These are phyloP conservation scores for Cardamine chenopodiifolia DNA, from an alignment of 345 rosid species.

Conservation along the genomic window DNA sequence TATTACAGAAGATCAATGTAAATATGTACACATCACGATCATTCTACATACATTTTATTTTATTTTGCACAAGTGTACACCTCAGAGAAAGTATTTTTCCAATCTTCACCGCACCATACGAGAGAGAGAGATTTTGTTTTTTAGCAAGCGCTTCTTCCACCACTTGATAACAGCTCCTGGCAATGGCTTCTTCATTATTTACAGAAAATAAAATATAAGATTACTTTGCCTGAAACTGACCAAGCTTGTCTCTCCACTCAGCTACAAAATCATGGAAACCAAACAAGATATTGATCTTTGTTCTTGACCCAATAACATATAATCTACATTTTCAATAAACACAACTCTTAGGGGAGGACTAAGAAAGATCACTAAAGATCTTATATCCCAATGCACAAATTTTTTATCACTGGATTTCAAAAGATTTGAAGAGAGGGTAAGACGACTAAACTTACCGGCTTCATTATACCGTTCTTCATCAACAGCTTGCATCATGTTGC, in stretches of 20 bases:
- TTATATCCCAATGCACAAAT: neutral
- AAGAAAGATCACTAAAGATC: neutral
- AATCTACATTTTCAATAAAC: neutral
- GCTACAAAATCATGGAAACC: conserved; percentile 50
- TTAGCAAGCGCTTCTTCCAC: conserved; percentile 3
- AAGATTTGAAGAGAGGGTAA: neutral
- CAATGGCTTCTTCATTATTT: conserved; percentile 34
- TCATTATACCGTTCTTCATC: conserved; percentile 85
- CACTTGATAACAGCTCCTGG: conserved; percentile 13
- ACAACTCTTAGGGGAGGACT: neutral
- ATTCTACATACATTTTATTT: neutral
- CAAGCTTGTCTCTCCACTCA: conserved; percentile 93
- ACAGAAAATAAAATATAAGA: neutral
- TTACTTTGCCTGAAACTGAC: conserved; percentile 66
- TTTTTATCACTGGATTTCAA: neutral
- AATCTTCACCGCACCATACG: conserved; percentile 12
- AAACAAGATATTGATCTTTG: neutral
- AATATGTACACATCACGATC: conserved; percentile 22
- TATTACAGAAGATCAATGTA: neutral
- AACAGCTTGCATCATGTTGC: conserved; percentile 76
- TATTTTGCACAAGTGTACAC: conserved; percentile 27
- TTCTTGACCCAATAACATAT: neutral
- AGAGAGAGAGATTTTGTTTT: neutral
- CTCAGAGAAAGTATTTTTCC: conserved; percentile 6
- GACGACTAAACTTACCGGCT: conserved; percentile 58